Conservation (phyloP, 495 filamentous ascomycete genomes). For the Aspergillus cavernicola region DNA sequence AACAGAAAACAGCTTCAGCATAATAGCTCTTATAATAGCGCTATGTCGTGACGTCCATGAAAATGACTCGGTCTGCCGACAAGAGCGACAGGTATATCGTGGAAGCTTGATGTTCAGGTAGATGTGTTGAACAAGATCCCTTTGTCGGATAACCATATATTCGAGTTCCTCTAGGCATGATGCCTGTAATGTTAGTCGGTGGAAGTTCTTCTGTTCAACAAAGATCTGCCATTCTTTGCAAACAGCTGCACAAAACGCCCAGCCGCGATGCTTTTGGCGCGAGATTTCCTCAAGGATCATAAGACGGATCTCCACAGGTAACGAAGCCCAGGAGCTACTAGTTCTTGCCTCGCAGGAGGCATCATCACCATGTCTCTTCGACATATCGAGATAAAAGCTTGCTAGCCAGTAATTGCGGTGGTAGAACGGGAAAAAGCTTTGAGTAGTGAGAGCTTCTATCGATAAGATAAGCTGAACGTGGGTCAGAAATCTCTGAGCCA, state of each 20-base stretch:
- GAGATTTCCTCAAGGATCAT: constrained; percentile 1
- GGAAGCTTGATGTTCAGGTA: constrained; percentile 2
- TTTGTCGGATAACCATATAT: constrained; percentile 1
- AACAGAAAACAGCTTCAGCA: not conserved
- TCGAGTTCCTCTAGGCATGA: not conserved
- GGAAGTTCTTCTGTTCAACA: not conserved
- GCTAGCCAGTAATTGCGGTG: not conserved
- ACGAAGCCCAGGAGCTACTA: not conserved
- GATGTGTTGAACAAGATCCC: constrained; percentile 3
- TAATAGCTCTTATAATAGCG: not conserved
- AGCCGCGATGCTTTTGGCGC: constrained; percentile 1
- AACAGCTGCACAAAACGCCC: not conserved
- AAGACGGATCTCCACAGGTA: not conserved
- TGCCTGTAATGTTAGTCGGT: not conserved
- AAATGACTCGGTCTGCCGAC: not conserved
- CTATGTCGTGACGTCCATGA: not conserved
- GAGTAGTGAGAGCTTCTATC: too few species aligned
- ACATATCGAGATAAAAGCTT: not conserved
- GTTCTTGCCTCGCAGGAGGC: not conserved
- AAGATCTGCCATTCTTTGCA: constrained; percentile 1
- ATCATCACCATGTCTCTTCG: not conserved
- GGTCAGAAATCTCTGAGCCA: too few species aligned
- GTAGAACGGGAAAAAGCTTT: not conserved
- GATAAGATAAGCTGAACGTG: too few species aligned
- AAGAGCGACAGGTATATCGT: not conserved